Base-by-base conservation (phyloP, 164 flowering plant genomes). In the Stephania japonica region DNA sequence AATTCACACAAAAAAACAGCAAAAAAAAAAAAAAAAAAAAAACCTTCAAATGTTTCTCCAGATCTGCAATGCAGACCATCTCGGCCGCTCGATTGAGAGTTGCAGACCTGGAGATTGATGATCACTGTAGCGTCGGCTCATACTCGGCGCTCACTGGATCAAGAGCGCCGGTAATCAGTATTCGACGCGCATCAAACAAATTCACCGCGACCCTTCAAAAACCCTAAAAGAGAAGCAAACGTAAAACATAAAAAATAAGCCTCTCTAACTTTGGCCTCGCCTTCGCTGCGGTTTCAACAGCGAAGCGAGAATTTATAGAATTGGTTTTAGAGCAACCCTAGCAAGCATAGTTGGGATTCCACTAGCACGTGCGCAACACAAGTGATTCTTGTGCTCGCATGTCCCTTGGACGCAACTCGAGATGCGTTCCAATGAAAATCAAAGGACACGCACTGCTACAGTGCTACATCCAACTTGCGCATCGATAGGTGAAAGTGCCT, bases 101-200 rank as follows among this genome's bases (percentile, higher is more conserved):
- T 32, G 42, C 69, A 66, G 11, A 66, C 8, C 27, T 5, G 69
- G 69, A 27, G 41, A 25, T 16, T 65, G 69, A 13, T 16, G 1
- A 66, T 32, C 38, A 32, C 32, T 66, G 14, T 66, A 21, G 69
- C 69, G 69, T 25, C 69, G 69, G 7, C 44, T 66, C 69, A 66
- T 66, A 66, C 69, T 19, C 69, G 18, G 69, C 21, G 38, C 69
- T 66, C 69, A 32, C 38, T 32, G 27, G 42, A 6, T 56, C 62
- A 16, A 32, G 69, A 66, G 69, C 12, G 42, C 44, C 42, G 44
- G 69, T 66, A 66, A 26, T 66, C 69, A 66, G 69, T 66, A 66
- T 66, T 65, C 69, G 69, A 66, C 69, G 69, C 69, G 18, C n/a
- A 32, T 12, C 14, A 26, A 66, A 32, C 5, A 69, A 69, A 68